Evolutionary conservation across 148 eudicot species (phyloP), one percentile per base, ranked within the genome.

Genomic region (Arbutus unedo): DNA sequence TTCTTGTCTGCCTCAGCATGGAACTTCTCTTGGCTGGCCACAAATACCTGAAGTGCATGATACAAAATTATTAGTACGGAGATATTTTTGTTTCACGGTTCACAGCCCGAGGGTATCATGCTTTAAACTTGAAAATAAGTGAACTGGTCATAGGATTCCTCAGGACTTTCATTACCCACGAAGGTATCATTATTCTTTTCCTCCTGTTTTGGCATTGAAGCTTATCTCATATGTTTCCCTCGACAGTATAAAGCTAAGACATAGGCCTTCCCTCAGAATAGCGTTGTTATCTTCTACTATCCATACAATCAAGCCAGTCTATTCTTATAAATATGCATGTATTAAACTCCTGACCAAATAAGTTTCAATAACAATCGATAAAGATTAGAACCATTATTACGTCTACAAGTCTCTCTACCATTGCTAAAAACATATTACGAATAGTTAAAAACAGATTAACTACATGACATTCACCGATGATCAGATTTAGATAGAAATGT

Each of bases 1-100:
- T 74, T 84, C 77, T 88, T 88, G 77, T 81, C 81, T 49, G 89
- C 91, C 76, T 91, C 91, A 0, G 85, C 84, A 84, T 91, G 90
- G 84, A 91, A 88, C 79, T 85, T 88, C 80, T 85, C 91, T 79
- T 66, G 84, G 87, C 84, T 85, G 44, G 82, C 85, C 43, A 91
- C 23, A 64, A 84, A 80, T 80, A 88, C 78, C 91, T 91, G 90
- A 56, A 55, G 64, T 78, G 49, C 76, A 78, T 19, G 16, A 82
- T 44, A 60, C 71, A 31, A 74, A 67, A 44, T 43, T 21, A 81
- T 74, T 8, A 7, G 41, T 51, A 56, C 15, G 19, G 51, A 11
- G 76, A 18, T 48, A 44, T 44, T 8, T 72, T 43, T 72, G 76
- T 10, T 44, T 72, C 23, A 3, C 5, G 13, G 25, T 3, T 45